Evolutionary conservation across 2,329 filamentous ascomycete genomes (phyloP).

Genomic region (Cercospora sojina): DNA sequence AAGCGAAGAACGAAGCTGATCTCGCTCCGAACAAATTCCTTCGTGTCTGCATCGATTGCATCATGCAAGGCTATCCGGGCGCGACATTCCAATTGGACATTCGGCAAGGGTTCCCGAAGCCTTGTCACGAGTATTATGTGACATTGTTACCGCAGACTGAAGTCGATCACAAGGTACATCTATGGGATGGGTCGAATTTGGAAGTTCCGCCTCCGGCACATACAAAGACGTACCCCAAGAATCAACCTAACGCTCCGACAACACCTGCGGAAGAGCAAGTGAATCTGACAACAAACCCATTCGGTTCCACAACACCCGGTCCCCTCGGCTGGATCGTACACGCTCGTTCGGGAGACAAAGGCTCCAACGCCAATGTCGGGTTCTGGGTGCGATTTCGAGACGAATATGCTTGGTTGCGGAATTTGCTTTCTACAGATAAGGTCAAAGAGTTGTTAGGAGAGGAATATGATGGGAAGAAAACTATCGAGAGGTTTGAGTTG

Average conservation of each 20-base stretch:
- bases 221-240: conserved; percentile 36
- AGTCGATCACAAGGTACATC: conserved; percentile 33
- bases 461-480: conserved; percentile 36
- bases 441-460: conserved; percentile 35
- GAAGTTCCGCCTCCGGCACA: conserved; percentile 38
- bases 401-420: conserved; percentile 39
- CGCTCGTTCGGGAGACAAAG: conserved; percentile 39
- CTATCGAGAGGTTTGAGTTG: conserved; percentile 39
- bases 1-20: conserved; percentile 32
- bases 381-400: conserved; percentile 44
- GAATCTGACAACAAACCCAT: conserved; percentile 21
- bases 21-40: conserved; percentile 35
- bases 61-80: conserved; percentile 39
- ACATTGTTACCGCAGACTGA: conserved; percentile 37
- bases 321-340: conserved; percentile 43
- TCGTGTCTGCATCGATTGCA: conserved; percentile 48
- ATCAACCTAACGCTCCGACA: conserved; percentile 38
- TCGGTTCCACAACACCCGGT: conserved; percentile 39
- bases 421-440: conserved; percentile 30
- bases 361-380: conserved; percentile 38
- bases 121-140: conserved; percentile 46
- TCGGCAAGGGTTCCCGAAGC: conserved; percentile 44
- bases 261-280: conserved; percentile 10
- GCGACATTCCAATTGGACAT: conserved; percentile 36
- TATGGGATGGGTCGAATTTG: conserved; percentile 35